phyloP scores from a whole-genome alignment of 148 eudicot species.

The Arbutus unedo region DNA sequence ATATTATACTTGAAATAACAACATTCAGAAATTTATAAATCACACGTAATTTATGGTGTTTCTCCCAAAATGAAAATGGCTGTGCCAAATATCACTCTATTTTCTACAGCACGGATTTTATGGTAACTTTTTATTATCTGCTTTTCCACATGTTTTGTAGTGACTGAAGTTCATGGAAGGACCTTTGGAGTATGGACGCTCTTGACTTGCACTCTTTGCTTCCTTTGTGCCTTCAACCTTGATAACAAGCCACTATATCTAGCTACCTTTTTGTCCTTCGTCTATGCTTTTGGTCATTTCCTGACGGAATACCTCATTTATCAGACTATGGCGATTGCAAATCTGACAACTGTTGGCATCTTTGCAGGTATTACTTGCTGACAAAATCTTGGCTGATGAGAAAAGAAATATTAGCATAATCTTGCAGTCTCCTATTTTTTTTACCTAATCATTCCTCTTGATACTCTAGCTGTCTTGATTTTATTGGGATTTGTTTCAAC shows the following conservation, averaged over 20 bases:
- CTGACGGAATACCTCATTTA: constrained; percentile 76
- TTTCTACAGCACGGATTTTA: neutral
- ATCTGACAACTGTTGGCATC: constrained; percentile 80
- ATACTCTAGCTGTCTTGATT: neutral
- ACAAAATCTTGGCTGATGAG: neutral
- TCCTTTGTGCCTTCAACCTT: constrained; percentile 89
- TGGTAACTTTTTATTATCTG: constrained; percentile 6
- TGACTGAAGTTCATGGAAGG: constrained; percentile 96
- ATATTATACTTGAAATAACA: neutral
- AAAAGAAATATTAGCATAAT: no score
- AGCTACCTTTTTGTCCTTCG: constrained; percentile 70
- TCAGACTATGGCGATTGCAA: constrained; percentile 71
- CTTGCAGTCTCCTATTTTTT: neutral
- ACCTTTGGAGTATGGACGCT: constrained; percentile 96
- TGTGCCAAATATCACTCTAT: neutral
- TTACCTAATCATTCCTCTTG: neutral
- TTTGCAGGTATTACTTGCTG: constrained; percentile 65
- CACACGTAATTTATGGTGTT: neutral
- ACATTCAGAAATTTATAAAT: neutral
- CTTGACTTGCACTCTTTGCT: constrained; percentile 90
- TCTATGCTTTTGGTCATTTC: constrained; percentile 92
- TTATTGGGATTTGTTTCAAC: neutral
- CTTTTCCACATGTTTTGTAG: constrained; percentile 35
- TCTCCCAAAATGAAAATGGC: neutral
- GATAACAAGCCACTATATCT: constrained; percentile 86